These are phyloP conservation scores for Fibroporia radiculosa DNA, from an alignment of 768 basidiomycete species.

Conservation along the genomic window DNA sequence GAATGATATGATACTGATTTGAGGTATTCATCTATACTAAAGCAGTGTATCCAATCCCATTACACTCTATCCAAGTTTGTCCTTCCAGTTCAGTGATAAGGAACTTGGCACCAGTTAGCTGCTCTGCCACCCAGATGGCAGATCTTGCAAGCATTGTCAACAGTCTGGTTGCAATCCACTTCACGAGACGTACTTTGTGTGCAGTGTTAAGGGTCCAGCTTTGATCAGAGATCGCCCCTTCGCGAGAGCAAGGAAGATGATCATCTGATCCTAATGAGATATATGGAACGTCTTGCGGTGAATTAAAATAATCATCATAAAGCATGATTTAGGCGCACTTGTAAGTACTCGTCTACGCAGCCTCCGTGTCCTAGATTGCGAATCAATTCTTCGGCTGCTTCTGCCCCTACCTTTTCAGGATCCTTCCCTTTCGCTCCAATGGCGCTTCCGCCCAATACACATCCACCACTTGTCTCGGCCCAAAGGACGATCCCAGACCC, in stretches of 20 bases:
- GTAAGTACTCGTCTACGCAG: constrained; percentile 61
- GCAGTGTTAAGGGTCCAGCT: constrained; percentile 51
- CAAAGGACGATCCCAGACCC: constrained; percentile 70
- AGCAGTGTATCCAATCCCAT: constrained; percentile 49
- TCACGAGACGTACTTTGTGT: constrained; percentile 56
- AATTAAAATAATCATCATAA: background rate
- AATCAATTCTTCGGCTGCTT: constrained; percentile 53
- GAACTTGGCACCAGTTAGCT: constrained; percentile 63
- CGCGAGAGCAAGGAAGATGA: constrained; percentile 70
- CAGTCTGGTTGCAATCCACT: background rate
- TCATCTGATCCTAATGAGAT: constrained; percentile 61
- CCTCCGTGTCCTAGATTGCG: constrained; percentile 55
- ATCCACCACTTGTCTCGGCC: constrained; percentile 66
- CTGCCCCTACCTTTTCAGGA: constrained; percentile 43
- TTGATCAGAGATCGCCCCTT: constrained; percentile 52
- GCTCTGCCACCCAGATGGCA: constrained; percentile 68
- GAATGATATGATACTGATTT: too few relatives aligned
- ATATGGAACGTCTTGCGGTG: too few relatives aligned
- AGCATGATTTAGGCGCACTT: constrained; percentile 30
- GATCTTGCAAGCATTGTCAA: background rate
- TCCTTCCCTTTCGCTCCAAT: constrained; percentile 45
- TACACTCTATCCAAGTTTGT: constrained; percentile 49
- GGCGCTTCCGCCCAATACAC: constrained; percentile 62
- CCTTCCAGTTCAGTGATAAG: constrained; percentile 31
- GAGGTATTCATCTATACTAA: too few relatives aligned